Percentiles rank a stretch among this genome's conserved stretches.
These are phyloP conservation scores for Xerocomellus intermedius DNA, from an alignment of 768 basidiomycete genomes.

Conservation along the genomic window DNA sequence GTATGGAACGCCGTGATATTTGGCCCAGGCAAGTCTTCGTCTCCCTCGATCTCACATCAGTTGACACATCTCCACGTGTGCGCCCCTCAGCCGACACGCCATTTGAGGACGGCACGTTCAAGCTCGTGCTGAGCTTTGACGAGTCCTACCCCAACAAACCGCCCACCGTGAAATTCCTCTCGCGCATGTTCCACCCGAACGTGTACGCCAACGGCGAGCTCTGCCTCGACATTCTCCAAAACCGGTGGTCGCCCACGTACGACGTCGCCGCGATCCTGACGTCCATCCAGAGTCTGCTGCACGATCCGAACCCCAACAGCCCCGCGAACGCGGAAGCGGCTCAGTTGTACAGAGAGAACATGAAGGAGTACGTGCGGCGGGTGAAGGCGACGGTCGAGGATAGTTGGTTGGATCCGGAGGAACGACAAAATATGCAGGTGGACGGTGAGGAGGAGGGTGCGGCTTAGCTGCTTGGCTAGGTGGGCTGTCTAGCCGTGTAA, in stretches of 20 bases:
- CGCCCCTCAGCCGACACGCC: conserved; percentile 81
- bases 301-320: conserved; percentile 98
- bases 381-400: conserved; percentile 94
- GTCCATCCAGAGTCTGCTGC: conserved; percentile 90
- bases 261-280: conserved; percentile 98
- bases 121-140: conserved; percentile 91
- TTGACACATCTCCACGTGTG: background rate
- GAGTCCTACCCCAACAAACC: conserved; percentile 99
- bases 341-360: conserved; percentile 93
- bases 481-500: too few relatives aligned
- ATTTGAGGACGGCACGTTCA: conserved; percentile 99
- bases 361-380: conserved; percentile 95
- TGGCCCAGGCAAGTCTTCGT: conserved; percentile 76
- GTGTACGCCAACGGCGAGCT: conserved; percentile 98
- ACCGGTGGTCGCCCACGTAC: conserved; percentile 98
- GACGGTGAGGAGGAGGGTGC: conserved; percentile 23
- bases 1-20: conserved; percentile 99
- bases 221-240: conserved; percentile 97
- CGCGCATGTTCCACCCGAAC: conserved; percentile 98
- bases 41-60: background rate
- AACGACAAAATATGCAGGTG: conserved; percentile 58
- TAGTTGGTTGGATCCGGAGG: conserved; percentile 85
- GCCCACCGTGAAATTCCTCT: conserved; percentile 95
- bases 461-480: conserved; percentile 1
- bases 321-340: conserved; percentile 99